Base-by-base conservation (phyloP, 139 green algal species). In the Chlorella sp. region DNA sequence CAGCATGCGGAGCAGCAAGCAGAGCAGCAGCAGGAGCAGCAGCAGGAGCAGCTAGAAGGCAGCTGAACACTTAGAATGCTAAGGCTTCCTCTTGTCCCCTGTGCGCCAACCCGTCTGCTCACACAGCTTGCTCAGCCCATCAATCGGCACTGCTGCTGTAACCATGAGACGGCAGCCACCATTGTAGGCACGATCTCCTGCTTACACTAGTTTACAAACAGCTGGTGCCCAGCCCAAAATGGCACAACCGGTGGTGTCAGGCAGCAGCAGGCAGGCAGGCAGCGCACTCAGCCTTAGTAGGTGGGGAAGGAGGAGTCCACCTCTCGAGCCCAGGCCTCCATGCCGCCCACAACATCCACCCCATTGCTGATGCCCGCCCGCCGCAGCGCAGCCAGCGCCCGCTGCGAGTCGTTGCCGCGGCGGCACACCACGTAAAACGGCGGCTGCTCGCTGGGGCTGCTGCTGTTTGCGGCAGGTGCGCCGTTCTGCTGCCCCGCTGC, bases 391-490 rank as follows among this genome's bases (percentile, higher is more conserved):
- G 89, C 72, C 69, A 97, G 94, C 16, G 93, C 95, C 4, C 74
- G 63, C 82, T 99, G 97, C 13, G 97, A 99, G 91, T 99, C 94
- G 87, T 99, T 99, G 32, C 96, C 96, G 2, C 96, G 87, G 20
- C 96, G 87, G 88, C 96, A 99, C 72, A 99, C 83, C 51, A 99
- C 96, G 60, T 94, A 89, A 44, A 99, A 64, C 3, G 64, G 39
- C 34, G 26, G 80, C 25, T 51, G 80, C 12, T 60, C 51, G 12
- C 15, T 21, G 11, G 51, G 11, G 51, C 51, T 60, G 62, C 41
- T 39, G 30, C 36, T 68, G 28, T 13, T 47, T 56, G 6, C 16
- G 1, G 47, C 17, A 21, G 47, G n/a, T n/a, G 16, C 7, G 47
- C 47, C n/a, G 20, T 38, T 12, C 70, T 76, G 32, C 73, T 80